Base-by-base conservation (phyloP, 352 stramenopile species). In the Globisporangium parvum region DNA sequence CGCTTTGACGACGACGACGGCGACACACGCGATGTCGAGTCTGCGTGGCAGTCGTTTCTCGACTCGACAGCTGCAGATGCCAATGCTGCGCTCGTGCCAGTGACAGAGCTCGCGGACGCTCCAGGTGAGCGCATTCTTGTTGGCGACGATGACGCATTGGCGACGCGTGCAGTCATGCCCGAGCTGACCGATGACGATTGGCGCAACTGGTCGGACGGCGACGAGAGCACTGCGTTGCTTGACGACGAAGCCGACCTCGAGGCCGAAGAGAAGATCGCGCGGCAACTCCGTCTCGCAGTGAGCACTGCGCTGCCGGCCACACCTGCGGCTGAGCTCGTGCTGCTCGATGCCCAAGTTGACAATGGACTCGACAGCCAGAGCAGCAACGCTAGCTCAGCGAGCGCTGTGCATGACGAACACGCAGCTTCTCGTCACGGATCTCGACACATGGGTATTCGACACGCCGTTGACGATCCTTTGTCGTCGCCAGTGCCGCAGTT, bases 21-120 rank as follows among this genome's bases (percentile, higher is more conserved):
- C n/a, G 75, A 87, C 57, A 87, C 68, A 3, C 70, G 60, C 10
- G 79, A 89, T 31, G 79, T 89, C 2, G 75, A 87, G 45, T 51
- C 53, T 1, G 79, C 77, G 20, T 89, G 79, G 79, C 66, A 75
- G 39, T 65, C 66, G 15, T 87, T 89, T 46, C 61, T 89, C 39
- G 76, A 87, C 50, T 71, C 73, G 46, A 63, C 17, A 28, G 15
- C 31, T n/a, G n/a, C 28, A 17, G 33, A 42, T 9, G 6, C 47
- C 6, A 44, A 45, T 17, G 20, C 42, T 24, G 33, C 23, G 21
- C 40, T 5, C 15, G 48, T 47, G 8, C 21, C 42, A n/a, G 41
- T 37, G 6, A 53, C 53, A 11, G 37, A 4, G 52, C 55, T 10
- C 2, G 28, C 14, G 23, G 24, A 23, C 3, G 31, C 31, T 14